Percentiles rank a stretch among this genome's conserved stretches.
phyloP scores from a whole-genome alignment of 164 flowering plant species.

The Taxillus chinensis region DNA sequence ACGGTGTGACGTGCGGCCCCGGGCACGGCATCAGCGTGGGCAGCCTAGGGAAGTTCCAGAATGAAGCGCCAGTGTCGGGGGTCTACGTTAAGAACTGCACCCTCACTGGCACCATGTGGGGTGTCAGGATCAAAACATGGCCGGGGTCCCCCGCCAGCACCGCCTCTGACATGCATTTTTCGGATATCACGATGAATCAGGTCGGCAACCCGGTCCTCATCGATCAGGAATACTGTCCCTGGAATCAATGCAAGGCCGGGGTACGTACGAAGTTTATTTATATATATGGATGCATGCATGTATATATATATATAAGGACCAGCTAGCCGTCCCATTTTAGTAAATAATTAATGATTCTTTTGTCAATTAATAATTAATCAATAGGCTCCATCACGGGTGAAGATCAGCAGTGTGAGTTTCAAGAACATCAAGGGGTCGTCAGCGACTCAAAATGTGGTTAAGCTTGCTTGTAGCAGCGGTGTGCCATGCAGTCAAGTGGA shows the following conservation, averaged over 20 bases:
- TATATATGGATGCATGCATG: no score
- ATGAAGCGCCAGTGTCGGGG: no score
- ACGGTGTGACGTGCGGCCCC: no score
- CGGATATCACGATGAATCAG: constrained; percentile 28
- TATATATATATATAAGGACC: no score
- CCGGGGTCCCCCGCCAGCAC: constrained; percentile 16
- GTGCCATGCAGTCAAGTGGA: constrained; percentile 31
- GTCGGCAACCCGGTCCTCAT: constrained; percentile 38
- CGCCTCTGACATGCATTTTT: constrained; percentile 25
- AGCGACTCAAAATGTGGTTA: constrained; percentile 13
- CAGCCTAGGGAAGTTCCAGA: no score
- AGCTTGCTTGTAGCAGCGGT: constrained; percentile 28
- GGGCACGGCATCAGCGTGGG: no score
- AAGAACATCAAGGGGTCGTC: constrained; percentile 38
- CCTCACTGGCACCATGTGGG: constrained; percentile 24
- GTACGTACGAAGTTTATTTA: constrained; percentile 7
- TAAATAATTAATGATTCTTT: no score
- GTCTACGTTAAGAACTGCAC: no score
- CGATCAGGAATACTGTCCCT: constrained; percentile 52
- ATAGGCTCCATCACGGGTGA: constrained; percentile 28
- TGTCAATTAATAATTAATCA: no score
- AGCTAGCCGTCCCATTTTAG: no score
- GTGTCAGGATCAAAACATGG: constrained; percentile 48
- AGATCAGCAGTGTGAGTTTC: constrained; percentile 29
- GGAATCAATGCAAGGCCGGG: constrained; percentile 16